These are phyloP conservation scores for Aspergillus nanangensis DNA, from an alignment of 495 filamentous ascomycete species.

Conservation along the genomic window DNA sequence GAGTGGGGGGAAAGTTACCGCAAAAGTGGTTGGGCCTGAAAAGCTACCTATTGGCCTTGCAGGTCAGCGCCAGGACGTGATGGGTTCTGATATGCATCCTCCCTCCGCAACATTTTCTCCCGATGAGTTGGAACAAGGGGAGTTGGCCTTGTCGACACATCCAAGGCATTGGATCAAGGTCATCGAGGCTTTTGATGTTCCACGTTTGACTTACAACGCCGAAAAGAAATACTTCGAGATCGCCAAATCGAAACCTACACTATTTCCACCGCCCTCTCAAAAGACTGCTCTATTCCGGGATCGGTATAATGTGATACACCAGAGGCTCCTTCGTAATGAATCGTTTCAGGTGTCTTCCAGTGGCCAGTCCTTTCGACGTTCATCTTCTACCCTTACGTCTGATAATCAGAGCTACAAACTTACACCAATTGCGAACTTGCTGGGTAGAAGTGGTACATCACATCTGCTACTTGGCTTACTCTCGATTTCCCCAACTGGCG, in stretches of 20 bases:
- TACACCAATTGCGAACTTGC: slow-evolving; percentile 87
- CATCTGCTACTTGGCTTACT: slow-evolving; percentile 88
- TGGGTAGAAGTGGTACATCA: slow-evolving; percentile 78
- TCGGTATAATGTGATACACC: slow-evolving; percentile 84
- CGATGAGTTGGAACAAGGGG: slow-evolving; percentile 61
- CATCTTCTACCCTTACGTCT: slow-evolving; percentile 50
- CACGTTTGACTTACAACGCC: slow-evolving; percentile 77
- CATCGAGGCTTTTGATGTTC: slow-evolving; percentile 78
- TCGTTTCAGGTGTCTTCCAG: slow-evolving; percentile 77
- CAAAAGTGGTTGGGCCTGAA: slow-evolving; percentile 17
- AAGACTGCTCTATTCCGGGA: slow-evolving; percentile 85
- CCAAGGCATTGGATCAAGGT: slow-evolving; percentile 75
- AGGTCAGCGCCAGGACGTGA: slow-evolving; percentile 11
- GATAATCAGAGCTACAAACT: slow-evolving; percentile 72
- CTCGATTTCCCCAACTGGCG: slow-evolving; percentile 74
- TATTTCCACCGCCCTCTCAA: slow-evolving; percentile 74
- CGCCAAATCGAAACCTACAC: slow-evolving; percentile 59
- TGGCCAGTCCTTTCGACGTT: slow-evolving; percentile 45
- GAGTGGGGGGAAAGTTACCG: slow-evolving; percentile 60
- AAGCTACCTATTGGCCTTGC: slow-evolving; percentile 12
- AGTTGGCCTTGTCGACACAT: slow-evolving; percentile 52
- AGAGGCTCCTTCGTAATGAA: slow-evolving; percentile 87
- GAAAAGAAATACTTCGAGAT: slow-evolving; percentile 89
- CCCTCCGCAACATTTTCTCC: slow-evolving; percentile 8
- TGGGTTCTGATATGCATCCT: slow-evolving; percentile 10